Evolutionary conservation across 805 yeast genomes (phyloP).

Genomic region (Jamesozyma hellenica): DNA sequence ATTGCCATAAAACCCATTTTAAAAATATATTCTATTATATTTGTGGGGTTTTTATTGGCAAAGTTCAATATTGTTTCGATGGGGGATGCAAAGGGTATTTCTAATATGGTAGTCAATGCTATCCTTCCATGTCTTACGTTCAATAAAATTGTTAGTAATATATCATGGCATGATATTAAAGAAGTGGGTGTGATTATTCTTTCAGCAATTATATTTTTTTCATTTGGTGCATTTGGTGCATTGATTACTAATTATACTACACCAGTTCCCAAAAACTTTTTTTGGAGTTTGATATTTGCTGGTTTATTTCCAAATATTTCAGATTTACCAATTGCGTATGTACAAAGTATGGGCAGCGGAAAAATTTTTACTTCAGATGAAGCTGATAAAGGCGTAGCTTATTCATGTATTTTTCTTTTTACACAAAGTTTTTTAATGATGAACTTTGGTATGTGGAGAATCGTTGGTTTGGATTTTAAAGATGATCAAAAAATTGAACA

Average conservation of each 20-base stretch:
- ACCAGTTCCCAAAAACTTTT: slow-evolving; percentile 62
- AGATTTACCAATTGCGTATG: slow-evolving; percentile 78
- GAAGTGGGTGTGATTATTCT: slow-evolving; percentile 56
- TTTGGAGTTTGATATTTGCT: slow-evolving; percentile 63
- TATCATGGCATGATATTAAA: slow-evolving; percentile 59
- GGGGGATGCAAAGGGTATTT: slow-evolving; percentile 57
- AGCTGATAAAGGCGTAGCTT: slow-evolving; percentile 68
- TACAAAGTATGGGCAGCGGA: slow-evolving; percentile 60
- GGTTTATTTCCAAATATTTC: slow-evolving; percentile 72
- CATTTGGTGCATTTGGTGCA: slow-evolving; percentile 37
- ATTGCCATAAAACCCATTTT: slow-evolving; percentile 75
- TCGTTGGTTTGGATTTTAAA: slow-evolving; percentile 63
- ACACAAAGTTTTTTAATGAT: slow-evolving; percentile 59
- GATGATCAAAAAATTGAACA: slow-evolving; percentile 4
- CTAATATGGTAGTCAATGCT: slow-evolving; percentile 57
- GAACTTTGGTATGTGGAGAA: slow-evolving; percentile 63
- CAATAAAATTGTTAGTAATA: slow-evolving; percentile 56
- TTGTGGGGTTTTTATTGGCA: slow-evolving; percentile 56
- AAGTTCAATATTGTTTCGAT: slow-evolving; percentile 53
- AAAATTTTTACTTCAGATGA: slow-evolving; percentile 42
- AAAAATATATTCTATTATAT: slow-evolving; percentile 66
- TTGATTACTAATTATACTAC: slow-evolving; percentile 36
- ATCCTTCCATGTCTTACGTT: slow-evolving; percentile 71
- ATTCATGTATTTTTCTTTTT: slow-evolving; percentile 62
- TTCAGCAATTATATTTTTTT: slow-evolving; percentile 36